Base-by-base conservation (phyloP, 75 land plant genomes). In the Pinus albicaulis region DNA sequence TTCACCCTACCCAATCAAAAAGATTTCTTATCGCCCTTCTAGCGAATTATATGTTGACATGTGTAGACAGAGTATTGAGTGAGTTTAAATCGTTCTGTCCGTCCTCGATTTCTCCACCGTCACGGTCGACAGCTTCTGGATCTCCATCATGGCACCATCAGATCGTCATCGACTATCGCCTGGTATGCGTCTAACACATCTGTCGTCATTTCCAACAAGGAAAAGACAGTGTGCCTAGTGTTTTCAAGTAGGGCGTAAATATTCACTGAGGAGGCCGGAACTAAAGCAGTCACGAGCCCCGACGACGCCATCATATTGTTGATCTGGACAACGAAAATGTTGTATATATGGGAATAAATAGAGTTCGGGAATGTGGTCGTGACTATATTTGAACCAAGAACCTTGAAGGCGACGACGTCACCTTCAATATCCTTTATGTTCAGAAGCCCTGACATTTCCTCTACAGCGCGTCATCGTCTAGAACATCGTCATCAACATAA, bases 401-500 rank as follows among this genome's bases (percentile, higher is more conserved):
- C 71, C 3, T 58, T 57, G 59, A 81, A 74, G 34, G 55, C 57
- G 23, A 80, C 44, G 7, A 59, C 48, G n/a, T 76, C 84, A 28
- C 34, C 55, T n/a, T 70, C 26, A 19, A 52, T 20, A 15, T 57
- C 76, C 31, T 87, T 80, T 79, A 81, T 26, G 76, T 90, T 90
- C 70, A 90, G 73, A 79, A 90, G 85, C 17, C 92, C 92, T 5
- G 55, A 14, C 48, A 78, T 44, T 28, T 61, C 80, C 20, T 57
- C 28, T 1, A 90, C 85, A 10, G 36, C 16, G 38, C 92, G n/a
- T 90, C 10, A 90, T 73, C 72, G 88, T 77, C 82, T 90, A 90
- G 72, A 71, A 85, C 31, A 90, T 80, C 55, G 90, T 85, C 71
- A 90, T 83, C 78, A 81, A 56, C 12, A 79, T 41, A 19, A 70